phyloP scores from a whole-genome alignment of 371 early-diverging fungal species.

The Lichtheimia ramosa region DNA sequence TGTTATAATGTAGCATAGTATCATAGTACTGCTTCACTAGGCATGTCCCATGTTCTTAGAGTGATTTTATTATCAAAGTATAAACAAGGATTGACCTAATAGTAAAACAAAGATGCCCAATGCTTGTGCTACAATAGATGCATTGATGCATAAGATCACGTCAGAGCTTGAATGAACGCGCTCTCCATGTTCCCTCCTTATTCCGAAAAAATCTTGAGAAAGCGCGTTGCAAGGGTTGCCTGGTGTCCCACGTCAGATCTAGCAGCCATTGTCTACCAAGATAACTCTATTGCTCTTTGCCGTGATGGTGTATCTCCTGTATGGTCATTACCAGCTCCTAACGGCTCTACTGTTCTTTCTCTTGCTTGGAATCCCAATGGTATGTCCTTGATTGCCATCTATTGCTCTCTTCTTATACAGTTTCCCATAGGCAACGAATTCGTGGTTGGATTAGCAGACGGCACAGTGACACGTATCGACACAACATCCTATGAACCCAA shows the following conservation, averaged over 20 bases:
- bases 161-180: too few species aligned
- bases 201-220: constrained; percentile 3
- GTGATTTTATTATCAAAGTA: too few species aligned
- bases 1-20: too few species aligned
- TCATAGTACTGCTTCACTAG: too few species aligned
- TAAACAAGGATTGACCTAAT: too few species aligned
- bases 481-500: constrained; percentile 2
- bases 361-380: constrained; percentile 9
- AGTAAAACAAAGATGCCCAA: too few species aligned
- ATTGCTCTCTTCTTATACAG: not conserved
- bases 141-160: too few species aligned
- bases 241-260: constrained; percentile 14
- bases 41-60: too few species aligned
- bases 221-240: constrained; percentile 2
- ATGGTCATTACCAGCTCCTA: constrained; percentile 4
- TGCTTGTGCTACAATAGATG: too few species aligned
- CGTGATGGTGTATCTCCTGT: constrained; percentile 6
- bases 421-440: constrained; percentile 5
- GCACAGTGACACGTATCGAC: constrained; percentile 5
- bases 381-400: not conserved
- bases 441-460: constrained; percentile 3
- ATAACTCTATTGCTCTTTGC: constrained; percentile 5
- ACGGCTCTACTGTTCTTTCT: not conserved
- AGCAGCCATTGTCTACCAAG: constrained; percentile 5
- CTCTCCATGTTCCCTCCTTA: constrained; percentile 2